Base-by-base conservation (phyloP, 2,329 filamentous ascomycete species). In the Talaromyces sp. region DNA sequence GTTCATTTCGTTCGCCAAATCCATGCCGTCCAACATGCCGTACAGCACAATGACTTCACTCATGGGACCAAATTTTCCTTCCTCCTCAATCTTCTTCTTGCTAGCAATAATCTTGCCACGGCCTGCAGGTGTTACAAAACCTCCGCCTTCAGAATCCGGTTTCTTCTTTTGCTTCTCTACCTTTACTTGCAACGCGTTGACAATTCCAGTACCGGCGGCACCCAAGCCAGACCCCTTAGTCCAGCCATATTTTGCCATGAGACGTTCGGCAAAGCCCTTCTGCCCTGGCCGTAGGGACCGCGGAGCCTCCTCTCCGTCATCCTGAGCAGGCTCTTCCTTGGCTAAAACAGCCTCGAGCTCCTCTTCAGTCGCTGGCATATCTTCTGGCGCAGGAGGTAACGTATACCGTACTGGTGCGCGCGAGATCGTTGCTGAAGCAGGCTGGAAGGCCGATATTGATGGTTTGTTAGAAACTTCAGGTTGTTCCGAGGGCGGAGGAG, bases 201-300 rank as follows among this genome's bases (percentile, higher is more conserved):
- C 83, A 69, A 99, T 97, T 65, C 95, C 95, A 25, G 87, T 86
- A 35, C 86, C 87, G 66, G 88, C 85, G 16, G 91, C 92, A 67
- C 95, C 95, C 3, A 99, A 85, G 21, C 95, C 95, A 66, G 88
- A 84, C 25, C 95, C 95, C 71, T 93, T 89, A 39, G 87, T 88
- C 91, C 93, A 98, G 61, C 95, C 95, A 77, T 96, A 95, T 74
- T 97, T 98, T 65, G 86, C 85, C 86, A 99, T 92, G 62, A 98
- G 84, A 37, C 92, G 89, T 67, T 92, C 86, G 0, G 92, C 95
- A 75, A 96, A 96, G 58, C 88, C 90, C 67, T 87, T 85, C 75
- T 96, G 90, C 16, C 92, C 91, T 0, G 92, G 92, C 2, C 88
- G 86, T 62, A 80, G 85, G 46, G 88, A 88, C 40, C 85, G 84